Evolutionary conservation across 2,329 filamentous ascomycete species (phyloP).

Genomic region (Penicillium sp.): DNA sequence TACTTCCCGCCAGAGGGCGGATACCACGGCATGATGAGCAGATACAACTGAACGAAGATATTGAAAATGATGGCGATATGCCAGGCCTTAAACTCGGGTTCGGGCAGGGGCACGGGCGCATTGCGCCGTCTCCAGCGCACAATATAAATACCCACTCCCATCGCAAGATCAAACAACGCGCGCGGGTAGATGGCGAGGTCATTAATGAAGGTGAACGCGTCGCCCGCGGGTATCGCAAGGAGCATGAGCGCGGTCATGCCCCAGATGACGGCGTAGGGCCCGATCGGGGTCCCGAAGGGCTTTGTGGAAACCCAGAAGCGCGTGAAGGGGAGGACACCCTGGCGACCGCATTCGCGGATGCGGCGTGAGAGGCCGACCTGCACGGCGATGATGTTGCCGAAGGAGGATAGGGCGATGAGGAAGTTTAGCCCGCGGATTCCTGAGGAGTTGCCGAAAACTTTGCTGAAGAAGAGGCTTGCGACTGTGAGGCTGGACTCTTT

Average conservation of each 20-base stretch:
- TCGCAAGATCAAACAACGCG: constrained; percentile 61
- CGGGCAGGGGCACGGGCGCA: constrained; percentile 54
- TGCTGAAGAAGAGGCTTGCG: constrained; percentile 63
- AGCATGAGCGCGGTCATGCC: constrained; percentile 64
- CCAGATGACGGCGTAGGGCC: constrained; percentile 64
- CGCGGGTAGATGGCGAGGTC: constrained; percentile 64
- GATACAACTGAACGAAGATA: constrained; percentile 63
- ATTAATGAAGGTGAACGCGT: constrained; percentile 68
- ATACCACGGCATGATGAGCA: constrained; percentile 74
- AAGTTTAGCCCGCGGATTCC: constrained; percentile 62
- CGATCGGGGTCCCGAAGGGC: constrained; percentile 67
- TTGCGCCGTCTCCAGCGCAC: constrained; percentile 60
- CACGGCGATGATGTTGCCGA: constrained; percentile 63
- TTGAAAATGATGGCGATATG: constrained; percentile 62
- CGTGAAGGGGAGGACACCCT: constrained; percentile 66
- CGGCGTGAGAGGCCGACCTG: constrained; percentile 60
- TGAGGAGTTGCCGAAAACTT: constrained; percentile 57
- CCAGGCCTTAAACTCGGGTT: constrained; percentile 64
- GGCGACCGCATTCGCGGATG: constrained; percentile 64
- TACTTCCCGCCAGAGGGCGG: constrained; percentile 64
- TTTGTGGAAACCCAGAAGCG: constrained; percentile 66
- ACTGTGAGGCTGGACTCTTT: constrained; percentile 57
- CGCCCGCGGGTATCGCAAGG: constrained; percentile 63
- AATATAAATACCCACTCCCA: constrained; percentile 63
- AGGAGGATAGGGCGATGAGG: constrained; percentile 61